A percentile compares a stretch with the other conserved stretches of the same genome.
Conservation (phyloP, 176 grass and related monocot species). For the Zea luxurians region DNA sequence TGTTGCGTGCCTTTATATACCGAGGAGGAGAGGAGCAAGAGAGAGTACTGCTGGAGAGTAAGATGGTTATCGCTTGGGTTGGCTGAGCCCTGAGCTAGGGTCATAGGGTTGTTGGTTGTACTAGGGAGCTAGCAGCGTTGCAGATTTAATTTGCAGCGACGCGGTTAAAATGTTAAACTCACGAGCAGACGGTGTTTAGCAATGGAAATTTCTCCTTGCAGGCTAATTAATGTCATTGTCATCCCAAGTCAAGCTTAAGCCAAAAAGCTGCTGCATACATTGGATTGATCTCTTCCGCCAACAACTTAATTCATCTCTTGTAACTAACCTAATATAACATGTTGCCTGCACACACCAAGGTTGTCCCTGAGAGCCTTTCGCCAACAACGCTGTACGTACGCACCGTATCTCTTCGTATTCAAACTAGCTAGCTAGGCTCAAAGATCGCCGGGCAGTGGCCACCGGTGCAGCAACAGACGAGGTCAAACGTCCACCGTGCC, state of each 20-base stretch:
- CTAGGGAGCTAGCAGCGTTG: neutral
- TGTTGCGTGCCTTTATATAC: conserved; percentile 12
- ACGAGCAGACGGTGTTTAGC: neutral
- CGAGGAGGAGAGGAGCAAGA: neutral
- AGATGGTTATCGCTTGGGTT: too few relatives aligned
- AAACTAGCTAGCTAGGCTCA: neutral
- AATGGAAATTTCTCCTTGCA: neutral
- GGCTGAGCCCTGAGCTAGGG: neutral
- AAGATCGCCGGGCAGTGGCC: neutral
- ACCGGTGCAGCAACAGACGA: neutral
- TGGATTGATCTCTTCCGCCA: neutral
- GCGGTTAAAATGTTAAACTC: neutral
- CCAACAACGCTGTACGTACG: neutral
- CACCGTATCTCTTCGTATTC: neutral
- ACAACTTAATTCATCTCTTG: neutral
- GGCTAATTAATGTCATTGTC: too few relatives aligned
- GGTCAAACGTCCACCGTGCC: conserved; percentile 3
- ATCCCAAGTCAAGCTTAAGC: neutral
- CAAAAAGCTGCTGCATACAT: neutral
- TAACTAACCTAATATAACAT: neutral
- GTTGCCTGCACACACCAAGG: neutral
- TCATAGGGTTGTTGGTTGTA: neutral
- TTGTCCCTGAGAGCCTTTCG: neutral
- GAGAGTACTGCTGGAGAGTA: too few relatives aligned
- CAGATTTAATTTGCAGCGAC: neutral